These are phyloP conservation scores for Cladosporium sp. DNA, from an alignment of 2,329 filamentous ascomycete genomes.

Conservation along the genomic window DNA sequence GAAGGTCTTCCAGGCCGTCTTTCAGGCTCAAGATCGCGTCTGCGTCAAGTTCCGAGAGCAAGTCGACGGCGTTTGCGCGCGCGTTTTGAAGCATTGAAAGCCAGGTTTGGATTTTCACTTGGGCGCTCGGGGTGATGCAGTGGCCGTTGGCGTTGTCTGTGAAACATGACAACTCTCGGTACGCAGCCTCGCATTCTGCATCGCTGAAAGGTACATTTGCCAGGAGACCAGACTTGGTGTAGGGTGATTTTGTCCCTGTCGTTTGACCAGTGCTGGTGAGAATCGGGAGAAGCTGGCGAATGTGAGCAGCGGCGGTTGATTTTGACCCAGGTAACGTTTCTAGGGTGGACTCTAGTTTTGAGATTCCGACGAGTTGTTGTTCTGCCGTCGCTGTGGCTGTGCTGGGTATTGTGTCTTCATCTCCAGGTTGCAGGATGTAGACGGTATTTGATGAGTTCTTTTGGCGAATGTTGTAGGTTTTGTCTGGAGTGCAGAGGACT, in stretches of 20 bases:
- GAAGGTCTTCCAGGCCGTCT: slow-evolving; percentile 33
- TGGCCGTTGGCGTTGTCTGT: slow-evolving; percentile 31
- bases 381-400: neutral
- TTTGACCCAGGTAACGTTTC: slow-evolving; percentile 34
- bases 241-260: slow-evolving; percentile 10
- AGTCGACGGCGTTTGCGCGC: slow-evolving; percentile 37
- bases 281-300: slow-evolving; percentile 36
- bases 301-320: slow-evolving; percentile 31
- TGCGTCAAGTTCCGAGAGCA: slow-evolving; percentile 20
- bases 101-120: slow-evolving; percentile 47
- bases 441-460: slow-evolving; percentile 63
- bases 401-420: neutral
- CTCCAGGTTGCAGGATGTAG: slow-evolving; percentile 45
- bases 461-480: slow-evolving; percentile 58
- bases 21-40: slow-evolving; percentile 20
- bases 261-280: slow-evolving; percentile 31
- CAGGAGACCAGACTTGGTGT: slow-evolving; percentile 40
- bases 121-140: slow-evolving; percentile 46
- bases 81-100: slow-evolving; percentile 38
- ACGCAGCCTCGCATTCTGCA: slow-evolving; percentile 47
- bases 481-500: slow-evolving; percentile 54
- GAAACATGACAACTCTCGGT: slow-evolving; percentile 51
- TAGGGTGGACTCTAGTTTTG: slow-evolving; percentile 41
- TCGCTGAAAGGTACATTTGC: slow-evolving; percentile 49
- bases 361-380: slow-evolving; percentile 33